Percentiles rank a stretch among this genome's conserved stretches.
Evolutionary conservation across 2,329 filamentous ascomycete genomes (phyloP).

Genomic region (Claviceps cyperi): DNA sequence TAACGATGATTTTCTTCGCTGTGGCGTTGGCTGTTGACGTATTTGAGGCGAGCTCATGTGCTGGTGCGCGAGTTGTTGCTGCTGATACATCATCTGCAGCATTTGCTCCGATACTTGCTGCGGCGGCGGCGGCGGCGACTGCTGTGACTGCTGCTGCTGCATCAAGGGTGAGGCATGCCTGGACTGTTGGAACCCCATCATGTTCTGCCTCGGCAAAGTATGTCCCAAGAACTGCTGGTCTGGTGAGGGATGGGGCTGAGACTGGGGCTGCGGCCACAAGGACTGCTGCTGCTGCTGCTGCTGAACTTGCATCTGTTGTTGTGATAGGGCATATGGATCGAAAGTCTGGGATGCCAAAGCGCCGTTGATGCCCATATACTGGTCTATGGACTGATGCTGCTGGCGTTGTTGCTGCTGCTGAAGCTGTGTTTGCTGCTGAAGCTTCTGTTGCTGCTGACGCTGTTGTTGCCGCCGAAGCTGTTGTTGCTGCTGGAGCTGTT

Average conservation of each 20-base stretch:
- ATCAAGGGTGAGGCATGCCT: constrained; percentile 3
- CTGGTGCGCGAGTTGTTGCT: constrained; percentile 9
- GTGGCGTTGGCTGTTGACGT: constrained; percentile 10
- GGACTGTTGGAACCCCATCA: constrained; percentile 2
- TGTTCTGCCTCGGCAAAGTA: constrained; percentile 3
- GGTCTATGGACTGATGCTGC: constrained; percentile 3
- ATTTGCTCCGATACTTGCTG: constrained; percentile 5
- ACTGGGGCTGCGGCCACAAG: constrained; percentile 10
- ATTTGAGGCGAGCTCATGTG: constrained; percentile 7
- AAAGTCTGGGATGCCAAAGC: constrained; percentile 1
- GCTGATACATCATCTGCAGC: constrained; percentile 7
- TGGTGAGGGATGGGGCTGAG: constrained; percentile 6
- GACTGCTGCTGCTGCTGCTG: constrained; percentile 1
- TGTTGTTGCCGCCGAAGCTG: constrained; percentile 1
- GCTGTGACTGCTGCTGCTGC: constrained; percentile 1
- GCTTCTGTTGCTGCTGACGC: constrained; percentile 9
- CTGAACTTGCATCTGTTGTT: constrained; percentile 6
- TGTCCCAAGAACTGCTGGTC: constrained; percentile 5
- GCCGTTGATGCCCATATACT: constrained; percentile 1
- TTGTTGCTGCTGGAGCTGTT: constrained; percentile 3
- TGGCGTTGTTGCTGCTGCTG: constrained; percentile 9
- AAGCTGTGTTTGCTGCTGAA: constrained; percentile 1
- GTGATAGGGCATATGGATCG: constrained; percentile 12
- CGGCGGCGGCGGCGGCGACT: constrained; percentile 1
- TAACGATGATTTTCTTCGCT: constrained; percentile 4